Evolutionary conservation across 106 monocot genomes (phyloP).

Genomic region (Iris macrosiphon): DNA sequence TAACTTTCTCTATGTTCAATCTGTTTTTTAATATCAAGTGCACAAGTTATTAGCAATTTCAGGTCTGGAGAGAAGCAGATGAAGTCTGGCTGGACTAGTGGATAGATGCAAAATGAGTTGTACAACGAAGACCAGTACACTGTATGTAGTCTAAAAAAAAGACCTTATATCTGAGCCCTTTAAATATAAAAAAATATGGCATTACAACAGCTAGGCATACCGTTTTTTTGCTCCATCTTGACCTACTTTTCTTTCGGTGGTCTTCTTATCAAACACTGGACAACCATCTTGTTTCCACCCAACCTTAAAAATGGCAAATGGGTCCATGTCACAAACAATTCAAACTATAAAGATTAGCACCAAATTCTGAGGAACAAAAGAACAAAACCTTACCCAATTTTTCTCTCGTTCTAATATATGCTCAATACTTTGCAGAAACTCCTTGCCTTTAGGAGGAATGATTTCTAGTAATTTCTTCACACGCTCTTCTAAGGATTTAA

Average conservation of each 20-base stretch:
- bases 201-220: too few relatives aligned
- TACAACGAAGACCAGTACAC: too few relatives aligned
- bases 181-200: too few relatives aligned
- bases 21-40: too few relatives aligned
- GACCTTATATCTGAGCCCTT: too few relatives aligned
- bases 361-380: background rate
- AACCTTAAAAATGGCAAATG: slow-evolving; percentile 33
- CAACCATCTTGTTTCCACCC: slow-evolving; percentile 99
- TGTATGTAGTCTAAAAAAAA: too few relatives aligned
- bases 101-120: too few relatives aligned
- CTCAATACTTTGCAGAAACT: slow-evolving; percentile 89
- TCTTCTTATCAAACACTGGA: slow-evolving; percentile 78
- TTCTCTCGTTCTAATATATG: slow-evolving; percentile 95
- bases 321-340: background rate
- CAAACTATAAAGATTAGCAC: background rate
- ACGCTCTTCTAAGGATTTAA: slow-evolving; percentile 75
- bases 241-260: slow-evolving; percentile 48
- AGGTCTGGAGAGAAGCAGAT: too few relatives aligned
- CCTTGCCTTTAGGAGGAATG: slow-evolving; percentile 95
- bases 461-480: slow-evolving; percentile 82
- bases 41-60: too few relatives aligned
- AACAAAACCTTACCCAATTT: slow-evolving; percentile 69
- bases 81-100: too few relatives aligned
- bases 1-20: too few relatives aligned
- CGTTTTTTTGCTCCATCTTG: slow-evolving; percentile 78